phyloP scores from a whole-genome alignment of 495 filamentous ascomycete species.

The Paragyromitra xinjiangensis region DNA sequence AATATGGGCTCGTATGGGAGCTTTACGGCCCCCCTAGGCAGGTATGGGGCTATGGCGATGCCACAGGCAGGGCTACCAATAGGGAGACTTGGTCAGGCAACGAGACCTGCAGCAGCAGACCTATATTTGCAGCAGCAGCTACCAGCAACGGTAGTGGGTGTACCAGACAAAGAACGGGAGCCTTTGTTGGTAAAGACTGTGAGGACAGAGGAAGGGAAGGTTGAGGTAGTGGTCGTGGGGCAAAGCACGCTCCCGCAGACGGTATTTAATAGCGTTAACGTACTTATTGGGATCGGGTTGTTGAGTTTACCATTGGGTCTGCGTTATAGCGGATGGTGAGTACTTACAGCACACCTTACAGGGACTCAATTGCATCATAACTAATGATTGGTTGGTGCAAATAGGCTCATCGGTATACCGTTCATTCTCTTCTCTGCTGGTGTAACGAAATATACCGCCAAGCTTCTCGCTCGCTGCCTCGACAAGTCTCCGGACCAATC shows the following conservation, averaged over 20 bases:
- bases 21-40: constrained; percentile 20
- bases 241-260: constrained; percentile 95
- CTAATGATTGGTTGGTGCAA: constrained; percentile 26
- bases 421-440: constrained; percentile 77
- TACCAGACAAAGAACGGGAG: constrained; percentile 72
- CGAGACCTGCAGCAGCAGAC: constrained; percentile 72
- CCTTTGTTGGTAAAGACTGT: constrained; percentile 86
- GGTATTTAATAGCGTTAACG: constrained; percentile 95
- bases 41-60: constrained; percentile 38
- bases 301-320: constrained; percentile 88
- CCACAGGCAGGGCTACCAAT: constrained; percentile 46
- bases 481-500: constrained; percentile 77
- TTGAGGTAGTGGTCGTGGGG: constrained; percentile 82
- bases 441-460: constrained; percentile 86
- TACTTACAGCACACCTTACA: constrained; percentile 23
- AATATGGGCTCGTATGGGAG: constrained; percentile 48
- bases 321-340: constrained; percentile 84
- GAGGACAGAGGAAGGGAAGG: constrained; percentile 83
- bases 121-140: constrained; percentile 68
- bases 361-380: constrained; percentile 1
- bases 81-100: constrained; percentile 68
- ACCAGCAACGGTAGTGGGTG: constrained; percentile 54
- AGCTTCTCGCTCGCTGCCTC: constrained; percentile 85
- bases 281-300: constrained; percentile 89
- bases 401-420: constrained; percentile 72